These are phyloP conservation scores for Prunus yedoensis DNA, from an alignment of 331 rosid species.

Conservation along the genomic window DNA sequence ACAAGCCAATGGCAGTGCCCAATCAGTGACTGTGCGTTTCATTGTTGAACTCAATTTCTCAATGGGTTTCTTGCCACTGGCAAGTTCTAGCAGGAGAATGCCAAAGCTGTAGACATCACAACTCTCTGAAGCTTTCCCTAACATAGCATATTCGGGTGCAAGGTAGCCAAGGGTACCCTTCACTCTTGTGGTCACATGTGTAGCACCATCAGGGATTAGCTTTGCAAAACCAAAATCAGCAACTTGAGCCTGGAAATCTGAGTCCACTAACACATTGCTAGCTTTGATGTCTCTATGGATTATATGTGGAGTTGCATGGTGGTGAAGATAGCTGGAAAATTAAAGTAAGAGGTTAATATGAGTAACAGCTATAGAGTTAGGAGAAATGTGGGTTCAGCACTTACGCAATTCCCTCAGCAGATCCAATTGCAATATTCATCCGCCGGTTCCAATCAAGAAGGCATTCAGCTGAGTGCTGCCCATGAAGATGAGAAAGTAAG, in stretches of 20 bases:
- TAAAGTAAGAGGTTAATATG: constrained; percentile 5
- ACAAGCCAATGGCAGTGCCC: constrained; percentile 82
- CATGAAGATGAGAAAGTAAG: constrained; percentile 85
- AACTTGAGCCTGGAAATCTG: constrained; percentile 67
- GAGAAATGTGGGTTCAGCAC: constrained; percentile 29
- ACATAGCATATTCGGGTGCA: constrained; percentile 91
- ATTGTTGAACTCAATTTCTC: constrained; percentile 41
- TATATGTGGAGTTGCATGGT: constrained; percentile 80
- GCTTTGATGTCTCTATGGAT: constrained; percentile 88
- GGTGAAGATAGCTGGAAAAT: constrained; percentile 77
- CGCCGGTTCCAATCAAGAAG: constrained; percentile 80
- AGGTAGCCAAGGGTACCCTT: constrained; percentile 95
- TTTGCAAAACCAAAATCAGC: constrained; percentile 92
- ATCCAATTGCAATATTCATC: constrained; percentile 71
- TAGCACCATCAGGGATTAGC: constrained; percentile 88
- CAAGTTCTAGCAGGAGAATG: constrained; percentile 80
- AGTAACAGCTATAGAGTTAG: neutral
- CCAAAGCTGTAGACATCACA: constrained; percentile 90
- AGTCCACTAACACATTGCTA: constrained; percentile 75
- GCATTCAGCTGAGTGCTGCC: constrained; percentile 80
- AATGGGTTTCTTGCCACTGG: constrained; percentile 75
- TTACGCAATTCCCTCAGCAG: constrained; percentile 86
- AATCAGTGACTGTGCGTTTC: constrained; percentile 62
- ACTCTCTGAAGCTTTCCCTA: constrained; percentile 80
- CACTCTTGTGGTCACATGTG: constrained; percentile 88